Percentiles rank a stretch among this genome's conserved stretches.
phyloP scores from a whole-genome alignment of 495 filamentous ascomycete genomes.

The Glonium stellatum region DNA sequence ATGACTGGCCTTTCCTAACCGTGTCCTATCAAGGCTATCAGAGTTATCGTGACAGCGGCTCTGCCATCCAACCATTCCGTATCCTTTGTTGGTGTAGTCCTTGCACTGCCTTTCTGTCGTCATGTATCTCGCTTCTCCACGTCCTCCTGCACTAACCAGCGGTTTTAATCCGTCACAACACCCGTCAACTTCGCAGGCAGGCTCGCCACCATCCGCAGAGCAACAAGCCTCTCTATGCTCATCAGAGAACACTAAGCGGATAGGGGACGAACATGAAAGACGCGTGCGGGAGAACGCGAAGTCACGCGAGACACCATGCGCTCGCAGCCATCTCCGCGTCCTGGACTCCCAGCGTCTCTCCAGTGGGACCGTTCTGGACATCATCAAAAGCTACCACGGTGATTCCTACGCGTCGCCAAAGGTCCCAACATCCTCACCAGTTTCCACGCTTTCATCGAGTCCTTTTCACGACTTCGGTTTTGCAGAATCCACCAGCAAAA shows the following conservation, averaged over 20 bases:
- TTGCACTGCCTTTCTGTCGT: constrained; percentile 2
- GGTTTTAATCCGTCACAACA: constrained; percentile 11
- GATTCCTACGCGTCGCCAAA: constrained; percentile 9
- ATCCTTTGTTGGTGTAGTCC: constrained; percentile 2
- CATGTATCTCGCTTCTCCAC: background rate
- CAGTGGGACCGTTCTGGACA: constrained; percentile 16
- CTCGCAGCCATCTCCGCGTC: background rate
- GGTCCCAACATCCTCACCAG: constrained; percentile 1
- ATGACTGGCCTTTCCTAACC: constrained; percentile 8
- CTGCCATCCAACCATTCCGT: background rate
- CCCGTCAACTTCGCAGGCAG: constrained; percentile 14
- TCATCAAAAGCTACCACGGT: constrained; percentile 17
- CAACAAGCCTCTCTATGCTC: constrained; percentile 13
- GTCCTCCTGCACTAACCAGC: background rate
- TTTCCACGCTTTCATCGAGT: background rate
- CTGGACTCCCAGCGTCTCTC: constrained; percentile 13
- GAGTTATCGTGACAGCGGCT: background rate
- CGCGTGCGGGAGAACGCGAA: constrained; percentile 14
- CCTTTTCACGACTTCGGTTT: constrained; percentile 6
- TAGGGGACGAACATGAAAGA: constrained; percentile 25
- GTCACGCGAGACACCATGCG: constrained; percentile 6
- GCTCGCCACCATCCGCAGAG: constrained; percentile 10
- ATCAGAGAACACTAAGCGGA: constrained; percentile 10
- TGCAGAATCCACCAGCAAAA: background rate
- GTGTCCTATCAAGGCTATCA: constrained; percentile 20